These are phyloP conservation scores for Cyclocybe cylindracea DNA, from an alignment of 768 basidiomycete species.

Conservation along the genomic window DNA sequence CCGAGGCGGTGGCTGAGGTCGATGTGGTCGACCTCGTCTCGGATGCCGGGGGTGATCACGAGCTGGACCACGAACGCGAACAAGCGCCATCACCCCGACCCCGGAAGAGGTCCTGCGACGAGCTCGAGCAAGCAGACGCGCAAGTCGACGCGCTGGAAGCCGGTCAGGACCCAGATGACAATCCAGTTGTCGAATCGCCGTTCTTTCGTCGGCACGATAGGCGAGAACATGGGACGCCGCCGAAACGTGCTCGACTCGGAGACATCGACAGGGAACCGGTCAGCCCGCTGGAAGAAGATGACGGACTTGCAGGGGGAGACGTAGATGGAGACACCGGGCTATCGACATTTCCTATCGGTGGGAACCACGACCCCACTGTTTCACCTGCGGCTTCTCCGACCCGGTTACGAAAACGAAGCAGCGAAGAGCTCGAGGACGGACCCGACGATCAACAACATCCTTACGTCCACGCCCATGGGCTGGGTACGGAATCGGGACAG, in stretches of 20 bases:
- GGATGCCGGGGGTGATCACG: too few relatives aligned
- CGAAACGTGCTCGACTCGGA: conserved; percentile 25
- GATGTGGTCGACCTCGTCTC: background rate
- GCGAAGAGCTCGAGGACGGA: conserved; percentile 48
- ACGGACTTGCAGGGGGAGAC: conserved; percentile 1
- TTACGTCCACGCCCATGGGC: too few relatives aligned
- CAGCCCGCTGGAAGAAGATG: conserved; percentile 4
- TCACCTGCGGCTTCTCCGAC: conserved; percentile 14
- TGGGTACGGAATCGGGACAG: background rate
- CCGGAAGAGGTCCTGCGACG: conserved; percentile 26
- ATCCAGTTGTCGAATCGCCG: conserved; percentile 15
- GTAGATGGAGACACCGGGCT: conserved; percentile 1
- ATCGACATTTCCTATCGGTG: too few relatives aligned
- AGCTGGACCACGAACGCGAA: background rate
- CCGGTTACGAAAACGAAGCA: conserved; percentile 46
- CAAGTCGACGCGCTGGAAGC: background rate
- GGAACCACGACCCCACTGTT: too few relatives aligned
- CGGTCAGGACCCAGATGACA: conserved; percentile 10
- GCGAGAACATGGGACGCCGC: conserved; percentile 25
- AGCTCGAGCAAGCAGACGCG: conserved; percentile 15
- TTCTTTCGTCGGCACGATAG: conserved; percentile 13
- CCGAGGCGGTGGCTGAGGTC: conserved; percentile 10
- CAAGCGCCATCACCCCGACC: conserved; percentile 1
- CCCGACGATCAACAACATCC: too few relatives aligned
- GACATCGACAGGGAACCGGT: background rate